Evolutionary conservation across 768 basidiomycete genomes (phyloP).

Genomic region (Gloeophyllum trabeum): DNA sequence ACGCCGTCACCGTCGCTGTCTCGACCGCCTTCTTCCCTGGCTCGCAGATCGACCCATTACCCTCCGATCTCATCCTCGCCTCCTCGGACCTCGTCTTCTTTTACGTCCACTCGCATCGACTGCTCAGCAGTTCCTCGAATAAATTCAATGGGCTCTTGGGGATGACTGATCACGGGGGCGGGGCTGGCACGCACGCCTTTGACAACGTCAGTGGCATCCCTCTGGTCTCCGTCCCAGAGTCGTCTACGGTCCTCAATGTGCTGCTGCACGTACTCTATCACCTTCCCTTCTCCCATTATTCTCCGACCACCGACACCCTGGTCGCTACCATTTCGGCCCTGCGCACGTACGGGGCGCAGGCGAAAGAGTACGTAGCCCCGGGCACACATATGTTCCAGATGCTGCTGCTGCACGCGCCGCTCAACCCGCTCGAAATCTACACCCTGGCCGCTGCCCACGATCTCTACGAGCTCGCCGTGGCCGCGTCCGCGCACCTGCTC

Average conservation of each 20-base stretch:
- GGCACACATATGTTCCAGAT: constrained; percentile 19
- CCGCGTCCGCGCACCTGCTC: constrained; percentile 27
- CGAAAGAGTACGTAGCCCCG: constrained; percentile 23
- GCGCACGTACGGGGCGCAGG: constrained; percentile 45
- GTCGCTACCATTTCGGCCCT: constrained; percentile 44
- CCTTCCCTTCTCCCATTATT: constrained; percentile 47
- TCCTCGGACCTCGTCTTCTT: constrained; percentile 20
- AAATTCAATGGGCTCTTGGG: constrained; percentile 13
- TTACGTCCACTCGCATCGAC: constrained; percentile 16
- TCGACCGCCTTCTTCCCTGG: constrained; percentile 12
- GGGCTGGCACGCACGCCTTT: constrained; percentile 1
- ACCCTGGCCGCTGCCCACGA: constrained; percentile 24
- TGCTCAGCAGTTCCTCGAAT: constrained; percentile 15
- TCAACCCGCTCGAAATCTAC: constrained; percentile 28
- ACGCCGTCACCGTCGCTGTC: constrained; percentile 8
- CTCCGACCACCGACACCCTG: constrained; percentile 53
- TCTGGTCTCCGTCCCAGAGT: constrained; percentile 17
- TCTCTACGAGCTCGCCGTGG: constrained; percentile 27
- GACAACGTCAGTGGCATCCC: constrained; percentile 2
- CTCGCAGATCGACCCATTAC: constrained; percentile 5
- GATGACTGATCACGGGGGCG: no score
- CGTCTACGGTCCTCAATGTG: constrained; percentile 19
- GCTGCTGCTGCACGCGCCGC: constrained; percentile 22
- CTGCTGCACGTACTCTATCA: constrained; percentile 22
- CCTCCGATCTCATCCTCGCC: constrained; percentile 15